Conservation (phyloP, 306 rosid species). For the Albizia julibrissin region DNA sequence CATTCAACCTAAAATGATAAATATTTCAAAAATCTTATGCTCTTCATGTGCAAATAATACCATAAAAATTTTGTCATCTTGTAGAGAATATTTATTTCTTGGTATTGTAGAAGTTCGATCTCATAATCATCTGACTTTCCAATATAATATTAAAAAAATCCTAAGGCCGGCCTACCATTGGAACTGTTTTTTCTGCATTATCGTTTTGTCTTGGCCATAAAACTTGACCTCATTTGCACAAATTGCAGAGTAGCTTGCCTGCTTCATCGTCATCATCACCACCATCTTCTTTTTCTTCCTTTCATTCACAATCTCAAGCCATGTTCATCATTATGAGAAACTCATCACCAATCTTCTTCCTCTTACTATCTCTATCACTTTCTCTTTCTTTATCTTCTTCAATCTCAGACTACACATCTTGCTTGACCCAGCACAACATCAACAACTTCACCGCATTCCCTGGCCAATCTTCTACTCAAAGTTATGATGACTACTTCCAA, state of each 20-base stretch:
- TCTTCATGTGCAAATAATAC: too few species aligned
- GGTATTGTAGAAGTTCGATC: too few species aligned
- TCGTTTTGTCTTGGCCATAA: slow-evolving; percentile 29
- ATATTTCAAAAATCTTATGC: background rate
- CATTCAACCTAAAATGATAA: background rate
- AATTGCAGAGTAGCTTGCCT: slow-evolving; percentile 35
- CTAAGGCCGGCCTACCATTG: too few species aligned
- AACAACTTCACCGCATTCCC: slow-evolving; percentile 55
- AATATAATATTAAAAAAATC: too few species aligned
- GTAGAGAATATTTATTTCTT: too few species aligned
- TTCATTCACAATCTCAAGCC: slow-evolving; percentile 38
- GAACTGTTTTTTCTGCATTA: too few species aligned
- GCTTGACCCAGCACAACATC: slow-evolving; percentile 53
- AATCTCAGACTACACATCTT: slow-evolving; percentile 38
- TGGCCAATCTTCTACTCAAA: slow-evolving; percentile 30
- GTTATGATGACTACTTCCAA: slow-evolving; percentile 41
- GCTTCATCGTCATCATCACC: background rate
- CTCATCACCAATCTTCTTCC: slow-evolving; percentile 21
- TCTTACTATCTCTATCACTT: slow-evolving; percentile 27
- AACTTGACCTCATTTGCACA: slow-evolving; percentile 26
- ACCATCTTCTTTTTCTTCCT: background rate
- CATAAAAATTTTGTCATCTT: too few species aligned
- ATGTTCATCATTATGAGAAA: slow-evolving; percentile 31
- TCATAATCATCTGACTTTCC: too few species aligned
- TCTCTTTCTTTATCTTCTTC: slow-evolving; percentile 36